Base-by-base conservation (phyloP, 495 filamentous ascomycete species). In the Podospora comata region DNA sequence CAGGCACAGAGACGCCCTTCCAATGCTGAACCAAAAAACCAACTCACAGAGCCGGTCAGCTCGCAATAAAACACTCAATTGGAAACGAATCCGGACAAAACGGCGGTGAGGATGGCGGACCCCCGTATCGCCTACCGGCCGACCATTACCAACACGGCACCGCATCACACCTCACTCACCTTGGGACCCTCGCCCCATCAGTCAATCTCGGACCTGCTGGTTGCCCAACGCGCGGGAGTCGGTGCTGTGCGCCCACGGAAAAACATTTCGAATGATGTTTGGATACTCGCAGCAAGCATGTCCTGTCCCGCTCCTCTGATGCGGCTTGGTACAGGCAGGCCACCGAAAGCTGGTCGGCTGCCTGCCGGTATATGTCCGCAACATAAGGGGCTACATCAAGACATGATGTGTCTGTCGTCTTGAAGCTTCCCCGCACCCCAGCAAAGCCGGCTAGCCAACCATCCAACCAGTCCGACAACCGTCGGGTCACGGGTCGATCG, bases 401-500 rank as follows among this genome's bases (percentile, higher is more conserved):
- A 48, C 39, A 48, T 48, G 9, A 48, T 48, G 13, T 48, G 9
- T 44, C 4, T 15, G 6, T 32, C 30, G 30, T 32, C 7, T 4
- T 5, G 30, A 32, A 32, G 30, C 39, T 48, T 48, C 39, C 39
- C 39, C 39, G 39, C 39, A 48, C 15, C 5, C 15, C 13, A 23
- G 23, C 9, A 3, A 13, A 48, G 39, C 39, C 0, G 13, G 30
- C 9, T 18, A 18, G 60, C 18, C 28, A 62, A 26, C 55, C 39
- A 20, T 18, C 7, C 26, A 28, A 57, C 19, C 30, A n/a, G 18
- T 23, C n/a, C 32, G 2, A 13, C 39, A 48, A 48, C 39, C 39
- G 1, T 48, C 39, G 39, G 60, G 67, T 65, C 68, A 28, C 55
- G 34, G 34, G 65, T 64, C 60, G 61, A 64, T 70, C 65, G 65